Evolutionary conservation across 257 asterid species (phyloP), one percentile per base, ranked within the genome.

Genomic region (Prunella vulgaris): DNA sequence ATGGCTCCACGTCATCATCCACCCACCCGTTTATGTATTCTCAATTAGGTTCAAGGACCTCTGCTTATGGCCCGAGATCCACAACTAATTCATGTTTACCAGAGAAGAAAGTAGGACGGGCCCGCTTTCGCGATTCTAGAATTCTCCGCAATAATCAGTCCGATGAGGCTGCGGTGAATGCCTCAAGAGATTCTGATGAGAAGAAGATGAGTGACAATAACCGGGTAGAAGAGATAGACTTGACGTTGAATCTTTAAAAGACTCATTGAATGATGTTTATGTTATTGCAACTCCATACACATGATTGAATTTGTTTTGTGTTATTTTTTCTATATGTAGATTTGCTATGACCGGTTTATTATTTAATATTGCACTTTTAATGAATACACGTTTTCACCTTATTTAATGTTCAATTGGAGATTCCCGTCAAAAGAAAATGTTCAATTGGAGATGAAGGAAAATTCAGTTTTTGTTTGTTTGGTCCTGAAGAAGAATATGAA

Each of bases 211-310:
- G 3, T 5, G 53, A 3, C 40, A 69, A 75, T 17, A 25, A 56
- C 66, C 20, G 15, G 7, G 32, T 24, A 1, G 62, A 25, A 40
- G 73, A 66, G 78, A 66, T 82, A 27, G 84, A 82, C 77, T 71
- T 76, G 77, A 68, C 78, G 12, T 75, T 82, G 69, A 82, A 64
- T 75, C 86, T 79, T 53, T 82, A 64, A 56, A 59, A 51, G 66
- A 15, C 51, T 46, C 33, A 13, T 62, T 25, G 40, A 18, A 33
- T 70, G 56, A 30, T 52, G 13, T 30, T 61, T 73, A 20, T 69
- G 66, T 68, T 48, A 33, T 69, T 70, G 69, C 51, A 15, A 46
- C 64, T 76, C 30, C 38, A 51, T 66, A 40, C 67, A 46, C 46
- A 18, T 67, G 59, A 46, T 1, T 66, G 49, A 15, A 14, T 24